Conservation (phyloP, 108 stramenopile genomes). For the Conticribra guillardii region DNA sequence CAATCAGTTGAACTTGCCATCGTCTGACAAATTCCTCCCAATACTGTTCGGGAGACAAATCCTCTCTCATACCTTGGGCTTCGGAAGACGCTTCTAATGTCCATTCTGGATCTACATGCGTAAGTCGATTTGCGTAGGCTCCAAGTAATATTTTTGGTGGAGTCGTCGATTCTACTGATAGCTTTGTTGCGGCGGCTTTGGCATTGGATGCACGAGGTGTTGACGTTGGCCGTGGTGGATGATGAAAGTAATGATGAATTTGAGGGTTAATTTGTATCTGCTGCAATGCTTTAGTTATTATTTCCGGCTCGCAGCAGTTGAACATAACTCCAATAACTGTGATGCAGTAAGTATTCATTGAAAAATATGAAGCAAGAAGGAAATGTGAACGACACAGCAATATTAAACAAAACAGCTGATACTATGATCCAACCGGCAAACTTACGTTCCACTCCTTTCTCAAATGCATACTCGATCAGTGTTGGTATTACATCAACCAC, state of each 20-base stretch:
- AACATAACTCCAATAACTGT: constrained; percentile 64
- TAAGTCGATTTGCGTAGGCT: constrained; percentile 86
- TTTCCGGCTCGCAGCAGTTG: constrained; percentile 86
- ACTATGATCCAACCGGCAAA: neutral
- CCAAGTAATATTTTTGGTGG: constrained; percentile 59
- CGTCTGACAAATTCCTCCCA: constrained; percentile 66
- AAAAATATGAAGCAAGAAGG: neutral
- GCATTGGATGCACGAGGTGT: neutral
- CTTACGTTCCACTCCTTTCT: constrained; percentile 47
- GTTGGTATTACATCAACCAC: constrained; percentile 44
- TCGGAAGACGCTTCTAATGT: constrained; percentile 68
- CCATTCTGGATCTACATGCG: constrained; percentile 74
- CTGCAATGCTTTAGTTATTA: constrained; percentile 68
- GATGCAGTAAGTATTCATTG: neutral
- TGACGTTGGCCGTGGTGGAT: constrained; percentile 11
- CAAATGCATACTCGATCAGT: constrained; percentile 31
- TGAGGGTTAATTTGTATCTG: constrained; percentile 37
- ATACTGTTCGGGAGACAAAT: constrained; percentile 67
- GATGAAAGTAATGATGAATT: constrained; percentile 27
- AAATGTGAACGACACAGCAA: no score
- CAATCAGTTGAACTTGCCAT: constrained; percentile 74
- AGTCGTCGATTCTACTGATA: neutral
- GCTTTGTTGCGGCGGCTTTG: no score
- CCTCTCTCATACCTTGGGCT: constrained; percentile 79
- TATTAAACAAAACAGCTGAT: neutral